Base-by-base conservation (phyloP, 495 filamentous ascomycete species). In the Aspergillus sparsus region DNA sequence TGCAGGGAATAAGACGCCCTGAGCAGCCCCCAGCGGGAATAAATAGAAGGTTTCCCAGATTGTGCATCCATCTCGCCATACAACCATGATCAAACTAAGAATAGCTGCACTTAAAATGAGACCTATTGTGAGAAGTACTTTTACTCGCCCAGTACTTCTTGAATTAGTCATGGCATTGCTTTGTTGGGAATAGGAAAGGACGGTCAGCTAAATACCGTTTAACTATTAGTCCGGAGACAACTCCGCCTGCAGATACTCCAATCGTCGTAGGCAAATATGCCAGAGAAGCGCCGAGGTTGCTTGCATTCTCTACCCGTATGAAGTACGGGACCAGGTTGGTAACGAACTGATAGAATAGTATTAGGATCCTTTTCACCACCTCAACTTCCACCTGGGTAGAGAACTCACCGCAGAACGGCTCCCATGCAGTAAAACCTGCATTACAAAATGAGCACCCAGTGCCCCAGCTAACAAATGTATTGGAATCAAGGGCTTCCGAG, bases 401-500 rank as follows among this genome's bases (percentile, higher is more conserved):
- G 7, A 37, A 34, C 66, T 51, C 56, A 73, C 71, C 11, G 39
- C 55, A 12, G 50, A 58, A 7, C 62, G 62, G 7, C 63, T 56
- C 0, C 39, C 44, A 1, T 64, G 13, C 1, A 68, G 42, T 15
- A 73, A 16, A 0, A 64, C 45, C 53, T 69, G 67, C 1, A 63
- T 44, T 1, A 64, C 6, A 15, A 61, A 66, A 44, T 57, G 68
- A 4, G 21, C 60, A 0, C 67, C 66, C 5, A 73, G 49, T 0
- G 58, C 31, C 7, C 49, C 64, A n/a, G 57, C 46, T 33, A 74
- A 42, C 16, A 74, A 61, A 10, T 57, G 46, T 18, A 72, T 49
- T n/a, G 72, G 70, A 21, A 76, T 69, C 35, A 76, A 53, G 37
- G 67, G 68, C 8, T 63, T 62, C 10, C 7, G 18, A 11, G 66